These are phyloP conservation scores for Schizonepeta tenuifolia DNA, from an alignment of 257 asterid genomes.

Conservation along the genomic window DNA sequence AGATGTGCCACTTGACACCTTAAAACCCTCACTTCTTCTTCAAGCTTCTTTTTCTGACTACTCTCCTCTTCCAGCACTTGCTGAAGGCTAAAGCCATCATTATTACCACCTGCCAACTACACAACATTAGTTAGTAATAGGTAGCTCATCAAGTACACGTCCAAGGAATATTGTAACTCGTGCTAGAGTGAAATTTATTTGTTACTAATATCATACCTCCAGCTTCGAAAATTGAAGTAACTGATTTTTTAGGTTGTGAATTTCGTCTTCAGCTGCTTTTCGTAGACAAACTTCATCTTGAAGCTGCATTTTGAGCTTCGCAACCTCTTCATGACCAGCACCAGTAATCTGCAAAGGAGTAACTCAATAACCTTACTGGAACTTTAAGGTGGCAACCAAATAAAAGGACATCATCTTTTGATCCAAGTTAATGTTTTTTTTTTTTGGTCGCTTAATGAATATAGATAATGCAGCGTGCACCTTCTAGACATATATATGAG, in stretches of 20 bases:
- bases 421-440: not conserved
- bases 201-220: conserved; percentile 52
- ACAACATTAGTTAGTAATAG: conserved; percentile 45
- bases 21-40: conserved; percentile 85
- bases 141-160: conserved; percentile 32
- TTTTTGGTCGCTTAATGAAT: not conserved
- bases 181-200: conserved; percentile 18
- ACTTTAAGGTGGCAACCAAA: conserved; percentile 3
- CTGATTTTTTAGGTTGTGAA: conserved; percentile 58
- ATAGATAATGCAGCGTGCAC: not conserved
- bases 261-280: conserved; percentile 91
- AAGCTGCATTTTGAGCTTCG: conserved; percentile 70
- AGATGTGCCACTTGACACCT: conserved; percentile 73
- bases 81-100: conserved; percentile 61
- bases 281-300: conserved; percentile 70
- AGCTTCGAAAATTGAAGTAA: conserved; percentile 51
- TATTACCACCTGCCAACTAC: conserved; percentile 72
- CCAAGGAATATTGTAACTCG: conserved; percentile 26
- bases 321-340: conserved; percentile 56
- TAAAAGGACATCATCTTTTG: conserved; percentile 25
- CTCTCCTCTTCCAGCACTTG: conserved; percentile 81
- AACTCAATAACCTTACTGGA: conserved; percentile 35
- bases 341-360: conserved; percentile 48
- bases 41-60: conserved; percentile 79
- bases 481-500: conserved; percentile 11